A percentile compares a stretch with the other conserved stretches of the same genome.
phyloP scores from a whole-genome alignment of 148 eudicot species.

The Amaranthus hypochondriacus region DNA sequence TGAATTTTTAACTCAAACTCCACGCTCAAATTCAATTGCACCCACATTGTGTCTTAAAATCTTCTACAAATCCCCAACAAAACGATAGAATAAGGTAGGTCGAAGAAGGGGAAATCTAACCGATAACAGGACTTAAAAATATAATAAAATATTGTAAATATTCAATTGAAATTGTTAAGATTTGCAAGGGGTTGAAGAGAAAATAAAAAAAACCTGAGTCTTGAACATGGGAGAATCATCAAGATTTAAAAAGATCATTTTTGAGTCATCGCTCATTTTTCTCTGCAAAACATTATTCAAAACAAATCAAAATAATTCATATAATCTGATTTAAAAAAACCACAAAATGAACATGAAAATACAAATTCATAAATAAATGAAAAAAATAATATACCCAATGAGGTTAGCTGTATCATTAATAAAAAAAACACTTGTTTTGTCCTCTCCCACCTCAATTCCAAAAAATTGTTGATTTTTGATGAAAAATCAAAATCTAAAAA shows the following conservation, averaged over 20 bases:
- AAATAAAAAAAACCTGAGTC: slow-evolving; percentile 39
- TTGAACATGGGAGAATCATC: slow-evolving; percentile 82
- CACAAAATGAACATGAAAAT: background rate
- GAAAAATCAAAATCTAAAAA: background rate
- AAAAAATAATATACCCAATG: slow-evolving; percentile 23
- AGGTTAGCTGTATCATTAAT: slow-evolving; percentile 19
- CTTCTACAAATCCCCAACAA: too few species aligned
- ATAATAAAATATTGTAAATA: background rate
- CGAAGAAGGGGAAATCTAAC: too few species aligned
- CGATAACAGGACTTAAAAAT: background rate
- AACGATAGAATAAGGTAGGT: too few species aligned
- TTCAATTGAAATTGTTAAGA: background rate
- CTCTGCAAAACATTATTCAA: slow-evolving; percentile 22
- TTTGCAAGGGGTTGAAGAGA: background rate
- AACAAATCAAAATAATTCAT: too few species aligned
- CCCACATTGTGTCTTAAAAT: too few species aligned
- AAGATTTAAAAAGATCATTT: slow-evolving; percentile 46
- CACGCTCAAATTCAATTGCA: too few species aligned
- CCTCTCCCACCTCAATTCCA: background rate
- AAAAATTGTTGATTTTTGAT: background rate
- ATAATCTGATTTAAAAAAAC: background rate
- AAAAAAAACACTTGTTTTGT: background rate
- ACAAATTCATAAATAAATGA: background rate
- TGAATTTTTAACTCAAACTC: too few species aligned
- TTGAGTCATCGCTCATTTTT: slow-evolving; percentile 26